Conservation (phyloP, 139 green algal genomes). For the Diplosphaera chodatii region DNA sequence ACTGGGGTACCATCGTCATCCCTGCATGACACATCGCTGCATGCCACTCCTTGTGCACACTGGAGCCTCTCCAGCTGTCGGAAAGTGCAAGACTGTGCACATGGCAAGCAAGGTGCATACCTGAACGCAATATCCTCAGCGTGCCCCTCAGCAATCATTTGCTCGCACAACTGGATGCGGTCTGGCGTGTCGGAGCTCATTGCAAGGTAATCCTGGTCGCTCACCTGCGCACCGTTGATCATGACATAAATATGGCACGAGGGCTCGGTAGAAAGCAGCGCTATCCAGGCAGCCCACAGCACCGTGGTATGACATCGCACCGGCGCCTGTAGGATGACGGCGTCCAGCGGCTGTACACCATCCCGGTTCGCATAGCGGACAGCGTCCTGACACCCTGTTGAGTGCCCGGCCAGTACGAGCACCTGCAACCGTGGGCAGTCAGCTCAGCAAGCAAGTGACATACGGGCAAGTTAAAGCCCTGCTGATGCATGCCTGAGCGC, state of each 20-base stretch:
- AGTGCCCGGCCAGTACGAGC: conserved; percentile 59
- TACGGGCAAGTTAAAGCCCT: neutral
- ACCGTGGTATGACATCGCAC: conserved; percentile 20
- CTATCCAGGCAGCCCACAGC: neutral
- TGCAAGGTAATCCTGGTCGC: conserved; percentile 46
- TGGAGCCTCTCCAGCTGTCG: too few species aligned
- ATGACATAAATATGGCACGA: neutral
- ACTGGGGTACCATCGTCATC: conserved; percentile 19
- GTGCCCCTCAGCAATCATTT: conserved; percentile 29
- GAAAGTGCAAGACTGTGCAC: too few species aligned
- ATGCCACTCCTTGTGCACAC: too few species aligned
- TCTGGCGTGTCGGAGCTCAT: conserved; percentile 11
- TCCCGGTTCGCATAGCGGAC: conserved; percentile 39
- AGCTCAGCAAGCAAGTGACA: neutral
- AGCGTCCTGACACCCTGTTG: conserved; percentile 69
- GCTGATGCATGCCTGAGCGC: too few species aligned
- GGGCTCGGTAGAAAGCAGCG: neutral
- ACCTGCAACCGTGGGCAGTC: conserved; percentile 9
- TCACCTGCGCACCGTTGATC: conserved; percentile 24
- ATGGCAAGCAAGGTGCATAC: neutral
- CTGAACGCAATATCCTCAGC: conserved; percentile 43
- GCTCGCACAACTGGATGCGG: conserved; percentile 13
- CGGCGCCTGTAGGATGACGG: conserved; percentile 46
- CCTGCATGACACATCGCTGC: too few species aligned
- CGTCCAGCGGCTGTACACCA: conserved; percentile 17